Conservation (phyloP, 2,329 filamentous ascomycete genomes). For the Ascochyta clinopodiicola region DNA sequence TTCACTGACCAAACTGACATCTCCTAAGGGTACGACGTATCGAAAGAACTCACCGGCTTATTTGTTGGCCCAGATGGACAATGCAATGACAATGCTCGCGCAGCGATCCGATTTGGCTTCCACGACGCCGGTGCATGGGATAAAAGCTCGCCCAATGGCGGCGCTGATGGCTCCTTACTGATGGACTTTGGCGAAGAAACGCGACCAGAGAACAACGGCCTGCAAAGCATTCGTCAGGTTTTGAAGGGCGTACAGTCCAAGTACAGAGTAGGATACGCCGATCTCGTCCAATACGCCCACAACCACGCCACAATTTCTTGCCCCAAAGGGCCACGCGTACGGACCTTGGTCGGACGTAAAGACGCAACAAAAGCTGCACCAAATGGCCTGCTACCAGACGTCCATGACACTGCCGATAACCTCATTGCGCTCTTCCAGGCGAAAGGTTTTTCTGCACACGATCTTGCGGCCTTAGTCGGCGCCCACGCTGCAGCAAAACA, state of each 20-base stretch:
- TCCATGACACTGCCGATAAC: conserved; percentile 49
- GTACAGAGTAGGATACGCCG: conserved; percentile 59
- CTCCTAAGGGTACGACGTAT: conserved; percentile 39
- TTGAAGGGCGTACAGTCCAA: conserved; percentile 50
- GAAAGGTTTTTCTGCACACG: conserved; percentile 59
- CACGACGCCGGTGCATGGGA: conserved; percentile 47
- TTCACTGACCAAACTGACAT: conserved; percentile 13
- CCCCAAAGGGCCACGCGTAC: conserved; percentile 60
- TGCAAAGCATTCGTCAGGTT: conserved; percentile 51
- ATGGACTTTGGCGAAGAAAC: conserved; percentile 47
- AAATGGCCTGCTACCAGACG: conserved; percentile 55
- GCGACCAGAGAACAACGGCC: conserved; percentile 53
- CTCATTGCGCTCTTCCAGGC: conserved; percentile 57
- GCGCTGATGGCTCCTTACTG: conserved; percentile 52
- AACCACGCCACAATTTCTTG: conserved; percentile 58
- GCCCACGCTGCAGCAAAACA: conserved; percentile 61
- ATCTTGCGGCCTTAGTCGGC: conserved; percentile 62
- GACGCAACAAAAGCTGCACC: conserved; percentile 53
- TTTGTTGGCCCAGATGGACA: conserved; percentile 34
- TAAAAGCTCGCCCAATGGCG: conserved; percentile 45
- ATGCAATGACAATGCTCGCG: conserved; percentile 46
- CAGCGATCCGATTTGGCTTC: conserved; percentile 44
- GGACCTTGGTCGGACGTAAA: conserved; percentile 58
- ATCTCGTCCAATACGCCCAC: conserved; percentile 61
- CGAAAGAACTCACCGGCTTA: conserved; percentile 33